Base-by-base conservation (phyloP, 2,329 filamentous ascomycete genomes). In the Penicillium sp. region DNA sequence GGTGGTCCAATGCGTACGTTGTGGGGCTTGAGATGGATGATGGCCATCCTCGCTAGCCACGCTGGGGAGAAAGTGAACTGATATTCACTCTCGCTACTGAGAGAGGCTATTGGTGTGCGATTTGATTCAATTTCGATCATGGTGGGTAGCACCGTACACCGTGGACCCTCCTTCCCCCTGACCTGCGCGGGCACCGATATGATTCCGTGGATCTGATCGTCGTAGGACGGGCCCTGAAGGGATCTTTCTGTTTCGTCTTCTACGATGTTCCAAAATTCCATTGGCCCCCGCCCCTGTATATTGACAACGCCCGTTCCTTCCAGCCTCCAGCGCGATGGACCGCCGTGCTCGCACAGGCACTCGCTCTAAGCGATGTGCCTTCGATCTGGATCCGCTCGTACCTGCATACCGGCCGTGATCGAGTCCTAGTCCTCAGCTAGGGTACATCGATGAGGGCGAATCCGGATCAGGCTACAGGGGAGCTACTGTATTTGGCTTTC, bases 351-450 rank as follows among this genome's bases (percentile, higher is more conserved):
- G 42, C 22, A 48, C 48, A 35, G 33, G 6, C 37, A 7, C 45
- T 33, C 33, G n/a, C 26, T 25, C 26, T 38, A 45, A 46, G 54
- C 25, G 35, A 35, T 33, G 28, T 33, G 16, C 40, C 5, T 33
- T 57, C 37, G 46, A 57, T 57, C 46, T 57, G n/a, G 7, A 35
- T 26, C 22, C 51, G 14, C 8, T 25, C 11, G 55, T 51, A 57
- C 46, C 55, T 57, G 55, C 55, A 57, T 57, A 28, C 26, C 16
- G 35, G 25, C 46, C 37, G 28, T 26, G 54, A 38, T 57, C 35
- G 38, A 26, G 8, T 30, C 22, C 37, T 51, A 26, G 8, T 30
- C 22, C 37, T 57, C 45, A n/a, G 14, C 33, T 51, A n/a, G 6
- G 14, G 14, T 14, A 48, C 26, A 10, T 13, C 10, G 10, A 26